A percentile compares a stretch with the other conserved stretches of the same genome.
phyloP scores from a whole-genome alignment of 2,329 filamentous ascomycete genomes.

The Curvularia sp. region DNA sequence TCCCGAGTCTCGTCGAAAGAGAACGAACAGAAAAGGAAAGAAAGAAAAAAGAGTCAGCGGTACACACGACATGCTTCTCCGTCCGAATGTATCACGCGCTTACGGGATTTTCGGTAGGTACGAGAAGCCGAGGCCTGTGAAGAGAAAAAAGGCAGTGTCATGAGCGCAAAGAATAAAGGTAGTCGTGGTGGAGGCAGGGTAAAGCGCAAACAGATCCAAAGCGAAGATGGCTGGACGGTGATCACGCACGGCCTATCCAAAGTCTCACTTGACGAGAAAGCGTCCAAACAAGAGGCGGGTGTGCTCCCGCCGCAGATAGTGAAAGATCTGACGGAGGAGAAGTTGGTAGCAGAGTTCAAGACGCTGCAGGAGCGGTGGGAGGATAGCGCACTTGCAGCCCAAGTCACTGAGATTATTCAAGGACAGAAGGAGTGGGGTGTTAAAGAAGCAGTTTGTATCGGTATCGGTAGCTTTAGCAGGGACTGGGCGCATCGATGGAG shows the following conservation, averaged over 20 bases:
- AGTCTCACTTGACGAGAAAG: conserved; percentile 12
- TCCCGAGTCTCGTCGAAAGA: too few relatives aligned
- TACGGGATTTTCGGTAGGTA: not conserved
- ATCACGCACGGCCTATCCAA: conserved; percentile 39
- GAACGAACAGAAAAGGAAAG: too few relatives aligned
- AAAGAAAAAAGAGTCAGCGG: not conserved
- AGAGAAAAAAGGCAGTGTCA: not conserved
- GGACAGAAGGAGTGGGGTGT: conserved; percentile 1
- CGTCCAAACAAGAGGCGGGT: not conserved
- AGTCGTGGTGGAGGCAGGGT: conserved; percentile 23
- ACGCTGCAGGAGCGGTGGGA: conserved; percentile 35
- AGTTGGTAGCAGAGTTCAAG: conserved; percentile 32
- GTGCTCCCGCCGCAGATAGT: conserved; percentile 27
- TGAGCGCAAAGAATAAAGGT: not conserved
- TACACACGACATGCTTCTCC: not conserved
- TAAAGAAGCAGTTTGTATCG: conserved; percentile 43
- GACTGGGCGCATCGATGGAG: conserved; percentile 47
- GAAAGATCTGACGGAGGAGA: conserved; percentile 35
- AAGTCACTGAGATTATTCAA: conserved; percentile 23
- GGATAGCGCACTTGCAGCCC: conserved; percentile 30
- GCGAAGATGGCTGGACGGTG: conserved; percentile 48
- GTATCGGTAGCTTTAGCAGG: conserved; percentile 46
- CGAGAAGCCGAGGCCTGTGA: not conserved
- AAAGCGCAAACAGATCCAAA: conserved; percentile 40
- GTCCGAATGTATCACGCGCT: not conserved